Evolutionary conservation across 441 rosid genomes (phyloP), one percentile per base, ranked within the genome.

Genomic region (Melastoma candidum): DNA sequence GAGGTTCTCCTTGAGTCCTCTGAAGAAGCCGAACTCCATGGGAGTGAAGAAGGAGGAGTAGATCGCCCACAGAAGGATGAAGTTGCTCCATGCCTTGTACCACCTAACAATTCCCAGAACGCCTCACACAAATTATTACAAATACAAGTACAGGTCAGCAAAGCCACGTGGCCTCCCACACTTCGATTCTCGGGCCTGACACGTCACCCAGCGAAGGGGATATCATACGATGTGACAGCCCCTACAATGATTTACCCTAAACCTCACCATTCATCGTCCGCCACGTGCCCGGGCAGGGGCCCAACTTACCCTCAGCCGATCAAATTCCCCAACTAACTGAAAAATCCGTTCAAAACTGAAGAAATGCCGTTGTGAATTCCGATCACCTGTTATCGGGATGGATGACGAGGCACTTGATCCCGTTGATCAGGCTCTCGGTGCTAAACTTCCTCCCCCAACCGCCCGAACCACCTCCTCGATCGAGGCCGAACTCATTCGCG

Each of bases 41-140:
- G 98, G 98, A 43, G 98, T 92, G 68, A 92, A 88, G 75, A 83
- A 81, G 49, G 98, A 93, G 0, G 98, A 93, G 74, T 93, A 89
- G 48, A 86, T 46, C 49, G 97, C 98, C 97, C 97, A 89, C 27
- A 89, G 7, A 61, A 89, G 67, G 69, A 93, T 86, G 70, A 93
- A 84, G 52, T 74, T 64, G 36, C 70, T 74, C 97, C 97, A 93
- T 48, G 71, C 71, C 45, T 68, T 70, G 58, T 81, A 88, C 82
- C 74, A 81, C 71, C 95, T 88, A 92, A 17, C 22, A 17, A 17
- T 17, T 1, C 22, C 22, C 22, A 17, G 22, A 17, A 17, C 22
- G 22, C 22, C 22, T 17, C 22, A 17, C 22, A 17, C 22, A 17
- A 17, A 17, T 17, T 17, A 17, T 17, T 17, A 17, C 22, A 17